These are phyloP conservation scores for Erucastrum elatum DNA, from an alignment of 345 rosid species.

Conservation along the genomic window DNA sequence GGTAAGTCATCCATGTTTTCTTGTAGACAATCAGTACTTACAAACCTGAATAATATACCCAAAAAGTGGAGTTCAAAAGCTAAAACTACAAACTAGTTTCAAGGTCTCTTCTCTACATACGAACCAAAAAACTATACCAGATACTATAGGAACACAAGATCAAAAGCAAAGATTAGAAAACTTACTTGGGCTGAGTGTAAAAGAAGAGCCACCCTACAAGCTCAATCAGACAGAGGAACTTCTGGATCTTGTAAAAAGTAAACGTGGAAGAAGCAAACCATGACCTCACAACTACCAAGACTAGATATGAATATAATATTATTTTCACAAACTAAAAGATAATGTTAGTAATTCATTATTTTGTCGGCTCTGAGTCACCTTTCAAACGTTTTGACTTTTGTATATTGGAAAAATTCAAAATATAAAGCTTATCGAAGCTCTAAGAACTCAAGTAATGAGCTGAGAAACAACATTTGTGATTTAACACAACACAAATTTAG, in stretches of 20 bases:
- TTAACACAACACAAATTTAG: neutral
- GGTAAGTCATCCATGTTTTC: constrained; percentile 27
- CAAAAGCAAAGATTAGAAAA: constrained; percentile 3
- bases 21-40: constrained; percentile 2
- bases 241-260: neutral
- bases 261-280: neutral
- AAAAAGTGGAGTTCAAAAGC: constrained; percentile 11
- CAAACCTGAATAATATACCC: constrained; percentile 19
- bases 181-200: constrained; percentile 6
- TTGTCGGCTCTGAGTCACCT: neutral
- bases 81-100: constrained; percentile 11
- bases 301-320: neutral
- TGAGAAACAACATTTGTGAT: neutral
- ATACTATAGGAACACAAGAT: constrained; percentile 16
- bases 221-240: neutral
- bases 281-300: neutral
- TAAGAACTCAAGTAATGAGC: neutral
- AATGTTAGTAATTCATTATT: neutral
- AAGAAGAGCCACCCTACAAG: neutral
- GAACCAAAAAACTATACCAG: constrained; percentile 1
- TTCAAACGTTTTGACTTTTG: neutral
- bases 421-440: neutral
- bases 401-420: neutral
- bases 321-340: neutral
- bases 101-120: neutral